These are phyloP conservation scores for Candida golubevii DNA, from an alignment of 805 yeast species.

Conservation along the genomic window DNA sequence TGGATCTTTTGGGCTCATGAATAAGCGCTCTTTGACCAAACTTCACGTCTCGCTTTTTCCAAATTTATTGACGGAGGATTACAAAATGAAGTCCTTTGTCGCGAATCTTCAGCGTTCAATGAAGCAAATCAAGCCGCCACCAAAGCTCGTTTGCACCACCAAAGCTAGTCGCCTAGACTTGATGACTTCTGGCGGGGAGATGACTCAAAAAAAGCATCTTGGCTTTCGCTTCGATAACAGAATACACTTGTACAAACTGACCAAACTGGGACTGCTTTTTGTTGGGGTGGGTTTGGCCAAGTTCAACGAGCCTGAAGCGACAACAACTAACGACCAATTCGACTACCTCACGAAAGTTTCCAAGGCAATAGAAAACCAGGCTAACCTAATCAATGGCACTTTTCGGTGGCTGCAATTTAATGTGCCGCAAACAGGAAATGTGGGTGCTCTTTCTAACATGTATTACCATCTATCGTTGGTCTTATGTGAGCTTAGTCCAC, in stretches of 20 bases:
- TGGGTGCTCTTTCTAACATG: background rate
- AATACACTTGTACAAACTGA: conserved; percentile 5
- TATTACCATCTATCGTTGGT: conserved; percentile 14
- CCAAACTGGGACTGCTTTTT: conserved; percentile 11
- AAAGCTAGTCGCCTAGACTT: conserved; percentile 5
- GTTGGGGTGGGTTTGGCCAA: conserved; percentile 11
- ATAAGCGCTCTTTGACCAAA: conserved; percentile 8
- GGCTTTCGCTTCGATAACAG: conserved; percentile 1
- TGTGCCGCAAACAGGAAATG: background rate
- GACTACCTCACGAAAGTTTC: conserved; percentile 10
- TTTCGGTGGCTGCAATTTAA: conserved; percentile 10
- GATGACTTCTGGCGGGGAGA: conserved; percentile 1
- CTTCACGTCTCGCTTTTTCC: conserved; percentile 19
- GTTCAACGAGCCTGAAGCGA: background rate
- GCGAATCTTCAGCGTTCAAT: conserved; percentile 5
- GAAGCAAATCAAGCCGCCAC: conserved; percentile 1
- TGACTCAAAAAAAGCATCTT: background rate
- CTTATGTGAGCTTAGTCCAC: conserved; percentile 13
- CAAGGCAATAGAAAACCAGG: conserved; percentile 10
- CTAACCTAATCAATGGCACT: conserved; percentile 4
- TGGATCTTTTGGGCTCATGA: conserved; percentile 8
- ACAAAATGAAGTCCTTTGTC: background rate
- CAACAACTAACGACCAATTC: background rate
- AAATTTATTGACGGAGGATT: conserved; percentile 7
- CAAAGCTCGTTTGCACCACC: background rate